phyloP scores from a whole-genome alignment of 208 protist species.

The Trypanosoma melophagium region DNA sequence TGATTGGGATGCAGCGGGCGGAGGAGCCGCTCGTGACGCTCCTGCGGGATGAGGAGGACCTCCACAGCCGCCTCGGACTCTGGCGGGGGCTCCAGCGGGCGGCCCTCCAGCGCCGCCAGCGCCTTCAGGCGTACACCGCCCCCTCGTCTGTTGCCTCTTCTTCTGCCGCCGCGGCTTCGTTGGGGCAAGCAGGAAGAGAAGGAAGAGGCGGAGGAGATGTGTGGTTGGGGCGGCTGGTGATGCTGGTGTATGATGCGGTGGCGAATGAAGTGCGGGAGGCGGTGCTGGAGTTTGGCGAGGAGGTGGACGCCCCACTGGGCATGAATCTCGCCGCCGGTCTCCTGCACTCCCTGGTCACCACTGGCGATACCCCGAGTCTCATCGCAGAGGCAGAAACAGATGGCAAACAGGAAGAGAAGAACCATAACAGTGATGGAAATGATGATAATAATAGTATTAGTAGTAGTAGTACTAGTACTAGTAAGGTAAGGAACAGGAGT shows the following conservation, averaged over 20 bases:
- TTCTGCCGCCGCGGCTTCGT: background rate
- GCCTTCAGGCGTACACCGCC: constrained; percentile 12
- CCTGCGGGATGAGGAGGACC: constrained; percentile 60
- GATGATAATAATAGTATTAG: background rate
- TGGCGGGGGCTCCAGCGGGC: constrained; percentile 59
- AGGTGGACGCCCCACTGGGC: constrained; percentile 56
- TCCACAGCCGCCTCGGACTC: constrained; percentile 58
- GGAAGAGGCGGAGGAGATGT: background rate
- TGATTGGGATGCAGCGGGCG: constrained; percentile 82
- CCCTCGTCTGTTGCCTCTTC: background rate
- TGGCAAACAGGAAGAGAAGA: no score
- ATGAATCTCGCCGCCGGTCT: constrained; percentile 69
- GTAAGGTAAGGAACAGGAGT: background rate
- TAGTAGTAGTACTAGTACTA: background rate
- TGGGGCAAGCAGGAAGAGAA: background rate
- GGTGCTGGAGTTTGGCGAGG: constrained; percentile 54
- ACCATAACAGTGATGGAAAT: no score
- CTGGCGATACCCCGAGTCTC: background rate
- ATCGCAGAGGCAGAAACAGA: no score
- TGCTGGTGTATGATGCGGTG: constrained; percentile 77
- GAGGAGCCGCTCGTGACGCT: constrained; percentile 64
- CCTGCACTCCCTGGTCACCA: constrained; percentile 59
- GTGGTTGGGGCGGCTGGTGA: constrained; percentile 49
- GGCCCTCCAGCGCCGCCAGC: constrained; percentile 30
- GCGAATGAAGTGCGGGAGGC: constrained; percentile 74